Evolutionary conservation across 75 land plant species (phyloP), one percentile per base, ranked within the genome.

Genomic region (Pinus taeda): DNA sequence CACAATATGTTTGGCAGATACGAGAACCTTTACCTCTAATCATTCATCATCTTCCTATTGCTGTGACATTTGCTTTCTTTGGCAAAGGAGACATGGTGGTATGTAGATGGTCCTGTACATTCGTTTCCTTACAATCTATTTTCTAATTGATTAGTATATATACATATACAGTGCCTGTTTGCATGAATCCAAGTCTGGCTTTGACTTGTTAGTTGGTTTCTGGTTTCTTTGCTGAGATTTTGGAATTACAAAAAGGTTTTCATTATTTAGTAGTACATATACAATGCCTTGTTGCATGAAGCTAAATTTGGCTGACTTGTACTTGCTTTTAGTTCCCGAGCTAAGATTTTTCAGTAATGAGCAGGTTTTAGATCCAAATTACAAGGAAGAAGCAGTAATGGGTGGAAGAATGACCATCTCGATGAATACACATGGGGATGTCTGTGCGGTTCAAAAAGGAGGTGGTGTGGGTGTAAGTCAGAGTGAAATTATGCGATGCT

Each of bases 361-460:
- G 24, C 78, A 96, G 98, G 93, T 96, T 15, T 64, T 96, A 60
- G 98, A 96, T 79, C 98, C 98, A 73, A 90, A 83, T 22, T 84
- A 92, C 77, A 83, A 85, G 49, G 98, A 96, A 78, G 98, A 96
- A 80, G 86, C 81, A 79, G 92, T 92, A 6, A 94, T 94, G 98
- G 90, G 88, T 55, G 93, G 97, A 74, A 80, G 89, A 77, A 83
- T 96, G 83, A 94, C 98, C 75, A 85, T 86, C n/a, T 94, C 93
- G 17, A 70, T 94, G 60, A 96, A 94, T 83, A 67, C 88, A 77
- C 93, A 92, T 77, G 91, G 91, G 69, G 98, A 96, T 79, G 78
- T 96, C 15, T 96, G 98, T 87, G 85, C 98, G 15, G 84, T 96
- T 61, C 98, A 96, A 70, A 96, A 96, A 74, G 93, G 92, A 76